A percentile compares a stretch with the other conserved stretches of the same genome.
These are phyloP conservation scores for Daldinia loculata DNA, from an alignment of 495 filamentous ascomycete species.

Conservation along the genomic window DNA sequence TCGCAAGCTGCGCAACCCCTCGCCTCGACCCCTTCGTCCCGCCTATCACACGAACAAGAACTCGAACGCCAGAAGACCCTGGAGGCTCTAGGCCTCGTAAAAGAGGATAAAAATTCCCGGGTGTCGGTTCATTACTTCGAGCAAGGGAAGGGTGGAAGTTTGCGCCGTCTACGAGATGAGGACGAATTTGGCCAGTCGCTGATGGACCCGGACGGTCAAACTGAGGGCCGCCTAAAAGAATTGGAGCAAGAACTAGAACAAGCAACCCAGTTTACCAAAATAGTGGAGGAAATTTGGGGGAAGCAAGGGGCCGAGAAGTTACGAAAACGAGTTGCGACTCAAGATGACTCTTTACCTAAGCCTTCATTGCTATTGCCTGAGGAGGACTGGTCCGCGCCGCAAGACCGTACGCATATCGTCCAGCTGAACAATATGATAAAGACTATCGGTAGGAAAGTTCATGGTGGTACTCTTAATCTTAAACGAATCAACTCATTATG, in stretches of 20 bases:
- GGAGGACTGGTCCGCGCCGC: constrained; percentile 17
- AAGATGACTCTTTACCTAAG: constrained; percentile 44
- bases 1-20: constrained; percentile 30
- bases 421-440: constrained; percentile 42
- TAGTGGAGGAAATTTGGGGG: constrained; percentile 49
- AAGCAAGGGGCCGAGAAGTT: constrained; percentile 53
- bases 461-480: background rate
- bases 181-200: constrained; percentile 47
- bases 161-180: constrained; percentile 44
- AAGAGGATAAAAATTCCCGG: constrained; percentile 7
- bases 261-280: constrained; percentile 48
- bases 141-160: constrained; percentile 54
- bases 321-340: constrained; percentile 46
- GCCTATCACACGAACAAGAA: constrained; percentile 35
- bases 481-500: constrained; percentile 48
- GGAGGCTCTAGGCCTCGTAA: constrained; percentile 34
- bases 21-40: constrained; percentile 24
- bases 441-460: constrained; percentile 27
- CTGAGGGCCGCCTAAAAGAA: constrained; percentile 55
- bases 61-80: constrained; percentile 41
- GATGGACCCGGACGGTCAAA: constrained; percentile 54
- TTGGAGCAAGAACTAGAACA: constrained; percentile 64
- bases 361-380: constrained; percentile 40
- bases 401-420: constrained; percentile 19
- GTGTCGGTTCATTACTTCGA: constrained; percentile 54